phyloP scores from a whole-genome alignment of 768 basidiomycete species.

The Serendipita sp. region DNA sequence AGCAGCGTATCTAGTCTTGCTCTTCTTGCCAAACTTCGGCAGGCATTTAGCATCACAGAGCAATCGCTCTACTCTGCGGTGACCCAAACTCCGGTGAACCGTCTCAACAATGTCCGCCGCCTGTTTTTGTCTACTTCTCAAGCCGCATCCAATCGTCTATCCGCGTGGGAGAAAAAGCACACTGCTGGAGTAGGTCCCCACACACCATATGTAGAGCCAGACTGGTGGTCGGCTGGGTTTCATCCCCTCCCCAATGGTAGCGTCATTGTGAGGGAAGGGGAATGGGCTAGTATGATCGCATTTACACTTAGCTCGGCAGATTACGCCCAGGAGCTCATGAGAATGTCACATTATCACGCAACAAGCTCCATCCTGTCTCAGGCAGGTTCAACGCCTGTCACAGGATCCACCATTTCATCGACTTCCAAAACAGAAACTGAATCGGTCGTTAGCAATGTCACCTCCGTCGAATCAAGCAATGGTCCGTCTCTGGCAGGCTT shows the following conservation, averaged over 20 bases:
- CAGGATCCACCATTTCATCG: conserved; percentile 9
- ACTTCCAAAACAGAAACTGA: conserved; percentile 9
- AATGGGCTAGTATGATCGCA: conserved; percentile 67
- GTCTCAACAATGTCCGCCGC: conserved; percentile 49
- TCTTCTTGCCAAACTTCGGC: conserved; percentile 35
- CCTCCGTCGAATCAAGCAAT: conserved; percentile 19
- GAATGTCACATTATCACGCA: conserved; percentile 15
- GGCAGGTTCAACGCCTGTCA: conserved; percentile 1
- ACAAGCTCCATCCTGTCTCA: background rate
- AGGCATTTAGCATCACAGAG: conserved; percentile 43
- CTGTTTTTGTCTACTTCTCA: conserved; percentile 37
- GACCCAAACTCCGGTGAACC: conserved; percentile 26
- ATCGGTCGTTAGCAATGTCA: conserved; percentile 16
- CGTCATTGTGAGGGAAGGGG: conserved; percentile 50
- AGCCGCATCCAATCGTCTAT: conserved; percentile 38
- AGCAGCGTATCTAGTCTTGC: conserved; percentile 22
- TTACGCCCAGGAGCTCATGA: conserved; percentile 31
- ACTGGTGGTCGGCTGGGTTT: conserved; percentile 47
- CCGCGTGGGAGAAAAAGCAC: conserved; percentile 54
- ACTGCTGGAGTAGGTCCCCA: conserved; percentile 19
- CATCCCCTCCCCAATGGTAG: conserved; percentile 54
- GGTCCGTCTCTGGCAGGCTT: conserved; percentile 34
- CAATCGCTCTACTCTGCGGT: conserved; percentile 44
- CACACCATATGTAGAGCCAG: conserved; percentile 31
- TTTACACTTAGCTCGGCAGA: conserved; percentile 56